Conservation (phyloP, 129 eudicot species). For the Logfia minima region DNA sequence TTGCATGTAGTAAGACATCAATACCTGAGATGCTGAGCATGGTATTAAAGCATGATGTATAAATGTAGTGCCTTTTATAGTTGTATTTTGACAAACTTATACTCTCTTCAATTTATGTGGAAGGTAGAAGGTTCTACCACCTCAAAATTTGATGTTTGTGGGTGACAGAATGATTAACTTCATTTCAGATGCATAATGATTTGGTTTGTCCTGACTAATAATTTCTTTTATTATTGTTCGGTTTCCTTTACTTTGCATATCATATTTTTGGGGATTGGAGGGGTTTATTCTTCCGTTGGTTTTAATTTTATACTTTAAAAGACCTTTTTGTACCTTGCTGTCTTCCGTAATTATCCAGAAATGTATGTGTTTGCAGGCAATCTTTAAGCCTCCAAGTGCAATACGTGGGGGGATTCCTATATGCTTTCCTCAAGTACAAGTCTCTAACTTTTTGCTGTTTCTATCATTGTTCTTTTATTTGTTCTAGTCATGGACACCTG, state of each 20-base stretch:
- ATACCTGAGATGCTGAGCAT: conserved; percentile 6
- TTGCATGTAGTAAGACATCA: conserved; percentile 3
- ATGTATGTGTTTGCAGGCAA: conserved; percentile 49
- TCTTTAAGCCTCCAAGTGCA: conserved; percentile 71
- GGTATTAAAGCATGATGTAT: neutral
- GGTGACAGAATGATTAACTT: neutral
- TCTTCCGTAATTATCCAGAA: conserved; percentile 25
- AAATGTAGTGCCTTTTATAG: conserved; percentile 11
- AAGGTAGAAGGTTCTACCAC: neutral
- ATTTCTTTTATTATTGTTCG: neutral
- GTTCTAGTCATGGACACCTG: conserved; percentile 25
- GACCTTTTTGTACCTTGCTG: conserved; percentile 6
- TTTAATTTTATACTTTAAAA: conserved; percentile 2
- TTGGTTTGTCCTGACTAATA: neutral
- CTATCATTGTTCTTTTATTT: conserved; percentile 1
- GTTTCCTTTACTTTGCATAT: conserved; percentile 7
- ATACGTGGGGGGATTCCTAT: conserved; percentile 97
- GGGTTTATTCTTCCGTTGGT: neutral
- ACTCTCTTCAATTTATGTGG: neutral
- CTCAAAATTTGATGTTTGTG: neutral
- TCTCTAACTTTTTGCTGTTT: conserved; percentile 16
- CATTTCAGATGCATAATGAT: neutral
- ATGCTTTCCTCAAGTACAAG: conserved; percentile 87
- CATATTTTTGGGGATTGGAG: neutral
- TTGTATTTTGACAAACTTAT: neutral